A percentile compares a stretch with the other conserved stretches of the same genome.
phyloP scores from a whole-genome alignment of 163 green algal genomes.

The Volvox carteri region DNA sequence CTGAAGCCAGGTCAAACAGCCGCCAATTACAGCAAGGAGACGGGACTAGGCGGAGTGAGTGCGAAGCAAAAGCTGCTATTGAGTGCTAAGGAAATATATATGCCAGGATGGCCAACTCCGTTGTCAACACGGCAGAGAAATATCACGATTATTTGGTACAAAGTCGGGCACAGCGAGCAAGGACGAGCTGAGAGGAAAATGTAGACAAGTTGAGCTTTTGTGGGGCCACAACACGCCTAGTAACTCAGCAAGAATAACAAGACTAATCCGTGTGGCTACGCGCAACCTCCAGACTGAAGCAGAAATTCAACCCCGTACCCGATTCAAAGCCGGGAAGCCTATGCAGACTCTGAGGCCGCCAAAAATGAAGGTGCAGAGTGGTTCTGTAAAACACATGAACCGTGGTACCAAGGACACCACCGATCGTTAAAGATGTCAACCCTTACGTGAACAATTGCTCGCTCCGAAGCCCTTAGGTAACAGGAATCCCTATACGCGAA shows the following conservation, averaged over 20 bases:
- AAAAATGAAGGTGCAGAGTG: neutral
- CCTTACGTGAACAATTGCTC: neutral
- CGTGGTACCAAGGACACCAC: too few relatives aligned
- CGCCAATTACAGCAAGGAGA: neutral
- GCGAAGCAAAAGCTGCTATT: too few relatives aligned
- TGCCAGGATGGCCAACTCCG: too few relatives aligned
- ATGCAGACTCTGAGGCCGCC: neutral
- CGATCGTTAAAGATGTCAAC: too few relatives aligned
- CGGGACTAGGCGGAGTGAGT: neutral
- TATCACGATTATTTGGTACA: too few relatives aligned
- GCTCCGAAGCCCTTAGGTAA: neutral
- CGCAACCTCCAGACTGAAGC: too few relatives aligned
- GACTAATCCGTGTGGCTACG: too few relatives aligned
- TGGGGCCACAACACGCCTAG: neutral
- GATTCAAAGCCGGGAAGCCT: neutral
- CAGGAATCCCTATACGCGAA: neutral
- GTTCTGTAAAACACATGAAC: neutral
- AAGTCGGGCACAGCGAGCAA: neutral
- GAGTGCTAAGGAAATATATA: too few relatives aligned
- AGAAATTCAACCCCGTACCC: neutral
- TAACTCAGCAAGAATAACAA: too few relatives aligned
- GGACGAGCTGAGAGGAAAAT: neutral
- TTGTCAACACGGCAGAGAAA: too few relatives aligned
- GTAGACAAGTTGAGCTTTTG: too few relatives aligned
- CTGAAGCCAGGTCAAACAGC: conserved; percentile 6